Evolutionary conservation across 768 basidiomycete genomes (phyloP), one percentile per base, ranked within the genome.

Genomic region (Boletus tylopilopsis): DNA sequence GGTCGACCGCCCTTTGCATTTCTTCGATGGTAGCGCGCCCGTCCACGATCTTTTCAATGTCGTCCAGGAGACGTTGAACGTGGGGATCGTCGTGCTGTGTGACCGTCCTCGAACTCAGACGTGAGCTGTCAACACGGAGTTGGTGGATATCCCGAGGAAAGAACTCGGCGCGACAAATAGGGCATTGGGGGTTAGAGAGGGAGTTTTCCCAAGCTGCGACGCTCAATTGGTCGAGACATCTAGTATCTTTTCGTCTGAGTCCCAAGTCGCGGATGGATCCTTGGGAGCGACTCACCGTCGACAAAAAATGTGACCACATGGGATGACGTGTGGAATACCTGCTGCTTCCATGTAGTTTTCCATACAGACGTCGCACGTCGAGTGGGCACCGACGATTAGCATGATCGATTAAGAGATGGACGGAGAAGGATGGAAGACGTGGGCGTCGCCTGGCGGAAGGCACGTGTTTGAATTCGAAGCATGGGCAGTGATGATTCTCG

Each of bases 361-460:
- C 43, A 46, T 48, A 35, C 53, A 59, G 1, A 59, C 22, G 18
- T 58, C 56, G 29, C 56, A 58, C 15, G 38, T 39, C 33, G 57
- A 59, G 22, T 51, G 32, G 2, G 46, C 41, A 40, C n/a, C 11
- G 24, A 55, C 27, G n/a, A 46, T 36, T 15, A 59, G 49, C 56
- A 59, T 58, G 35, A 18, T 18, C 4, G 19, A n/a, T n/a, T n/a
- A 38, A n/a, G 11, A 15, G 1, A 10, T 27, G 32, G 19, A 15
- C 23, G n/a, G 18, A 21, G 29, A 22, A 7, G 24, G 13, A 32
- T 2, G 2, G 16, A 18, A 15, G 9, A 29, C 10, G 33, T 11
- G 13, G 42, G 18, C 10, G 19, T 15, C 27, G 19, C 45, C 42
- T 23, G 27, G 34, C 22, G 25, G 16, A 22, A 4, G 39, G 18